These are phyloP conservation scores for Colletotrichum cordylinicola DNA, from an alignment of 2,329 filamentous ascomycete species.

Conservation along the genomic window DNA sequence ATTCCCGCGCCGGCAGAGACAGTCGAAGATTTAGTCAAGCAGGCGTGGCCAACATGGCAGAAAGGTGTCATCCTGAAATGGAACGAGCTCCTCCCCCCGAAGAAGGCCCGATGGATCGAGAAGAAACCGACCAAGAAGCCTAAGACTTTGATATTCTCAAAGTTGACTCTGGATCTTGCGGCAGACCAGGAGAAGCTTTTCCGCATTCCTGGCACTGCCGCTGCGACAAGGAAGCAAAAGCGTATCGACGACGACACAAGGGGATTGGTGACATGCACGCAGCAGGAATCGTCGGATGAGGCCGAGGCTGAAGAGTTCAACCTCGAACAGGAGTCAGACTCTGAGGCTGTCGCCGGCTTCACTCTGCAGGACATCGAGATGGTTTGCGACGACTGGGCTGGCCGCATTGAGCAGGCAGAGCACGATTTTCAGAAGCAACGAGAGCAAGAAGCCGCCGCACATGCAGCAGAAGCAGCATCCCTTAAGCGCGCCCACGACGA, in stretches of 20 bases:
- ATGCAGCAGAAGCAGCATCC: constrained; percentile 25
- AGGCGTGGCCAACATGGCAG: constrained; percentile 83
- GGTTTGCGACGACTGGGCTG: constrained; percentile 86
- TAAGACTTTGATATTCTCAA: constrained; percentile 83
- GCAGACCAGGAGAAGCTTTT: constrained; percentile 88
- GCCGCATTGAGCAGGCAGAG: constrained; percentile 60
- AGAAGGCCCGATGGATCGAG: constrained; percentile 77
- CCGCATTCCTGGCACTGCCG: constrained; percentile 69
- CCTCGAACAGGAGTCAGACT: constrained; percentile 56
- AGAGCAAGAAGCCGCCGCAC: constrained; percentile 31
- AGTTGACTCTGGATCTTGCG: constrained; percentile 85
- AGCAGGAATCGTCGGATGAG: constrained; percentile 47
- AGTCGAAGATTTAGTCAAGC: constrained; percentile 76
- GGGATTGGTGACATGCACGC: constrained; percentile 50
- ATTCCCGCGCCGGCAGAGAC: constrained; percentile 76
- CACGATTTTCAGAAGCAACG: constrained; percentile 35
- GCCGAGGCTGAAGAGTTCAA: constrained; percentile 48
- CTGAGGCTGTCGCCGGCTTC: constrained; percentile 75
- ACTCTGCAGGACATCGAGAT: constrained; percentile 83
- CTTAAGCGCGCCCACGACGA: constrained; percentile 24
- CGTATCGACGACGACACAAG: constrained; percentile 56
- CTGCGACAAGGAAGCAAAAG: constrained; percentile 58
- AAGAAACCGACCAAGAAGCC: constrained; percentile 82
- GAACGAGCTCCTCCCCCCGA: constrained; percentile 82
- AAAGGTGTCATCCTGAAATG: constrained; percentile 78